Conservation (phyloP, 768 basidiomycete species). For the Cystoderma amianthinum region DNA sequence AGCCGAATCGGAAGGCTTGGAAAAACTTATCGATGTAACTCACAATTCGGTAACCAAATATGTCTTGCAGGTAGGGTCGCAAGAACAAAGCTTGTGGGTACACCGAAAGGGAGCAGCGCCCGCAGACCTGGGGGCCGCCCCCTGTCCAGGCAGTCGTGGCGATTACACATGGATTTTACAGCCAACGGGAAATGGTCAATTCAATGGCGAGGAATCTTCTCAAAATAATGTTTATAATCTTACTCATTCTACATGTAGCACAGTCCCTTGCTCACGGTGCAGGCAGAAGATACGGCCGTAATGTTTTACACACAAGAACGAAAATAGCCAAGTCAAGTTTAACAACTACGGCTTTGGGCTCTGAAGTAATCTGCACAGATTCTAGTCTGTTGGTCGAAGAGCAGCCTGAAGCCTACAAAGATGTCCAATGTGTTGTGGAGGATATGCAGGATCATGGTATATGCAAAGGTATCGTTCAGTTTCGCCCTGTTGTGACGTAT, state of each 20-base stretch:
- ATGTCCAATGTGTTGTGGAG: conserved; percentile 23
- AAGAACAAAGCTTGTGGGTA: conserved; percentile 20
- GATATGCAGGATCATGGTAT: conserved; percentile 24
- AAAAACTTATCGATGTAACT: conserved; percentile 27
- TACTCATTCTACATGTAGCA: conserved; percentile 13
- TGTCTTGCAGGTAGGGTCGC: conserved; percentile 9
- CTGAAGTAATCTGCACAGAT: conserved; percentile 27
- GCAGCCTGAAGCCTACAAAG: conserved; percentile 31
- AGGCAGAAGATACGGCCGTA: conserved; percentile 25
- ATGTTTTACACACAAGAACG: conserved; percentile 19
- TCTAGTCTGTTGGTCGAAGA: conserved; percentile 28
- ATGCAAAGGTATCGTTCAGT: conserved; percentile 18
- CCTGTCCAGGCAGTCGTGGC: conserved; percentile 32
- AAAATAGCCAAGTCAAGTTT: conserved; percentile 19
- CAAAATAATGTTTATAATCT: background rate
- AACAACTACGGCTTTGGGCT: conserved; percentile 25
- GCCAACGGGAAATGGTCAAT: conserved; percentile 24
- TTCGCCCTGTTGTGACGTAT: conserved; percentile 29
- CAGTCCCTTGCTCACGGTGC: conserved; percentile 32
- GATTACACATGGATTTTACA: conserved; percentile 26
- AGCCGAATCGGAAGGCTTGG: conserved; percentile 4
- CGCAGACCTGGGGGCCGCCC: conserved; percentile 21
- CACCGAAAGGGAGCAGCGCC: conserved; percentile 34
- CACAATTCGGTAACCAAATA: conserved; percentile 28
- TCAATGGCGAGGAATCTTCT: conserved; percentile 17